Conservation (phyloP, 805 yeast species). For the Yarrowia sp. region DNA sequence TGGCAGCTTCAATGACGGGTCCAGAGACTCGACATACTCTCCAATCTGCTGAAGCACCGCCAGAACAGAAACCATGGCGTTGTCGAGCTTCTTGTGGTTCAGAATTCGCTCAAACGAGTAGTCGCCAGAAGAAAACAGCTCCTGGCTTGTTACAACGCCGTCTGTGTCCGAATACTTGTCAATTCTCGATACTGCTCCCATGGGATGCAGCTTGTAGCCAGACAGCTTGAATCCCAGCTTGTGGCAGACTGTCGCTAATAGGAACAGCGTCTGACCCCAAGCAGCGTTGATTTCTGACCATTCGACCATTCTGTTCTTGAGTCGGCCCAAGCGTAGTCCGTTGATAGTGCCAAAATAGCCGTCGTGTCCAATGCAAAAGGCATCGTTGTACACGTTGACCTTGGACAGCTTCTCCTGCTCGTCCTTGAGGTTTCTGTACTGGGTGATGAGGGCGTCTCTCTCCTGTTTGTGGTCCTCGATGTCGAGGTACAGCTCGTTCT, state of each 20-base stretch:
- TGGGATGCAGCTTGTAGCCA: constrained; percentile 67
- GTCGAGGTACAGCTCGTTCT: constrained; percentile 58
- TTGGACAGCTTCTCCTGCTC: constrained; percentile 69
- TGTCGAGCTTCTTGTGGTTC: constrained; percentile 74
- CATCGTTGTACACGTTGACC: constrained; percentile 77
- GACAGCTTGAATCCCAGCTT: constrained; percentile 54
- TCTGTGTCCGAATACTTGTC: constrained; percentile 45
- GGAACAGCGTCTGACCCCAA: constrained; percentile 73
- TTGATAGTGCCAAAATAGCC: constrained; percentile 86
- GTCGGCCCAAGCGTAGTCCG: constrained; percentile 74
- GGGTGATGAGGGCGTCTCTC: constrained; percentile 60
- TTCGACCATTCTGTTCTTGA: constrained; percentile 59
- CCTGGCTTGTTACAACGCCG: constrained; percentile 42
- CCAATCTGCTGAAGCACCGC: constrained; percentile 59
- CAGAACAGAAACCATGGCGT: constrained; percentile 74
- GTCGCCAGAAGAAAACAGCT: constrained; percentile 67
- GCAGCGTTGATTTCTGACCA: constrained; percentile 94
- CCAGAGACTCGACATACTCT: constrained; percentile 44
- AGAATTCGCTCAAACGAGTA: constrained; percentile 67
- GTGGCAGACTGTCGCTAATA: constrained; percentile 62
- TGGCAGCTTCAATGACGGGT: constrained; percentile 61
- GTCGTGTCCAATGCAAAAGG: constrained; percentile 79
- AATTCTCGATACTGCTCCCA: constrained; percentile 81
- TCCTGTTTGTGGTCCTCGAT: constrained; percentile 51
- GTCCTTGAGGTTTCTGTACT: constrained; percentile 58